phyloP scores from a whole-genome alignment of 495 filamentous ascomycete genomes.

The Aspergillus wentii region DNA sequence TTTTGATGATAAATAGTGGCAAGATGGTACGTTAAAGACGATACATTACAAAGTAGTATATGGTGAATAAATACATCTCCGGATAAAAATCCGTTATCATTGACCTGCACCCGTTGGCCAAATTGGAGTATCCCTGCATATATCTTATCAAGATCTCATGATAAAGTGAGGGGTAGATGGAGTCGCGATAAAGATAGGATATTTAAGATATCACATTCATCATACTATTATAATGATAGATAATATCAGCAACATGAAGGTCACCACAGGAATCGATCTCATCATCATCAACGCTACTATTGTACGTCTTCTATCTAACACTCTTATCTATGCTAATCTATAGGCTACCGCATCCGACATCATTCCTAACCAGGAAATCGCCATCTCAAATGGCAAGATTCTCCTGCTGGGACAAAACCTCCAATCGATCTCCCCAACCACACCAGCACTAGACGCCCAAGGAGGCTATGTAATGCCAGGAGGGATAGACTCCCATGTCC shows the following conservation, averaged over 20 bases:
- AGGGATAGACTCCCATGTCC: constrained; percentile 41
- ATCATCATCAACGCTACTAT: constrained; percentile 15
- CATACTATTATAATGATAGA: too few species aligned
- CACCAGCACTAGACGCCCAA: constrained; percentile 21
- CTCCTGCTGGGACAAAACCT: constrained; percentile 30
- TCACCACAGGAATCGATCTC: constrained; percentile 5
- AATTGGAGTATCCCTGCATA: too few species aligned
- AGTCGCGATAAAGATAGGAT: too few species aligned
- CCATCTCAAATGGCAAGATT: constrained; percentile 49
- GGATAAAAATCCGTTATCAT: too few species aligned
- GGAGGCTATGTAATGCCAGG: constrained; percentile 35
- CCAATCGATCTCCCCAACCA: constrained; percentile 25
- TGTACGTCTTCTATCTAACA: constrained; percentile 5
- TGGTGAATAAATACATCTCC: too few species aligned
- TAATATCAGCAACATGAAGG: constrained; percentile 1
- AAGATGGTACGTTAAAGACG: too few species aligned
- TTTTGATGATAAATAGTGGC: too few species aligned
- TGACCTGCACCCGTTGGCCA: too few species aligned
- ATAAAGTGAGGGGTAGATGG: too few species aligned
- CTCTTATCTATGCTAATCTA: not conserved
- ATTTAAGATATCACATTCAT: too few species aligned
- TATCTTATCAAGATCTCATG: too few species aligned
- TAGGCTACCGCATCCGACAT: constrained; percentile 37
- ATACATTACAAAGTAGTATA: too few species aligned
- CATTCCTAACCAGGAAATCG: constrained; percentile 42